Conservation (phyloP, 345 rosid species). For the Populus tremula region DNA sequence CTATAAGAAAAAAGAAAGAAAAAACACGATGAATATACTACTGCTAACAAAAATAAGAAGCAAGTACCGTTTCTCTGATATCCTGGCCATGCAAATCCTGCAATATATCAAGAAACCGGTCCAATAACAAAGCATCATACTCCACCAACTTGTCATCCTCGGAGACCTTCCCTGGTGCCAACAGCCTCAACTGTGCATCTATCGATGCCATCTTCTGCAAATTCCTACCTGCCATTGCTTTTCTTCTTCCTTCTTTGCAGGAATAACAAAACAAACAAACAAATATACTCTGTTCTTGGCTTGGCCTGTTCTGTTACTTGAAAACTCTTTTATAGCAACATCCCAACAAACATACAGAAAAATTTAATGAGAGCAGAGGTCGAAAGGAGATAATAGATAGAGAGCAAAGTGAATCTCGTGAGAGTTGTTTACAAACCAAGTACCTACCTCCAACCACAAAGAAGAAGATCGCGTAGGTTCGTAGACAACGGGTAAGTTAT, state of each 20-base stretch:
- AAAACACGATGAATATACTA: neutral
- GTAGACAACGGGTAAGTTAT: neutral
- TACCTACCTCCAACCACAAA: too few relatives aligned
- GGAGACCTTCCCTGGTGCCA: conserved; percentile 29
- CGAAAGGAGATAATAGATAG: neutral
- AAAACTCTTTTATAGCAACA: too few relatives aligned
- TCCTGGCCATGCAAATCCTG: conserved; percentile 33
- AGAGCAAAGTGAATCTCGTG: conserved; percentile 2
- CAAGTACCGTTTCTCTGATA: conserved; percentile 25
- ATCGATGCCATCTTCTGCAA: conserved; percentile 30
- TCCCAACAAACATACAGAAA: neutral
- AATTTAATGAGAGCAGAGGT: neutral
- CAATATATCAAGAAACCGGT: conserved; percentile 28
- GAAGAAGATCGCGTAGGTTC: conserved; percentile 3
- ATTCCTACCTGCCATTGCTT: conserved; percentile 19
- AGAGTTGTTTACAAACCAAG: neutral
- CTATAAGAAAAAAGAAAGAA: too few relatives aligned
- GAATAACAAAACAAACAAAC: too few relatives aligned
- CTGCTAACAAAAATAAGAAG: neutral
- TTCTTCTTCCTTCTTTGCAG: too few relatives aligned
- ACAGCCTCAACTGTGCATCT: conserved; percentile 29
- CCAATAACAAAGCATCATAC: conserved; percentile 31
- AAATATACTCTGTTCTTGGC: neutral
- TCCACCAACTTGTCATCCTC: conserved; percentile 35
- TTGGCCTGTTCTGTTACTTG: neutral